A percentile compares a stretch with the other conserved stretches of the same genome.
Conservation (phyloP, 108 stramenopile genomes). For the Pseudonitzschia multiseries region DNA sequence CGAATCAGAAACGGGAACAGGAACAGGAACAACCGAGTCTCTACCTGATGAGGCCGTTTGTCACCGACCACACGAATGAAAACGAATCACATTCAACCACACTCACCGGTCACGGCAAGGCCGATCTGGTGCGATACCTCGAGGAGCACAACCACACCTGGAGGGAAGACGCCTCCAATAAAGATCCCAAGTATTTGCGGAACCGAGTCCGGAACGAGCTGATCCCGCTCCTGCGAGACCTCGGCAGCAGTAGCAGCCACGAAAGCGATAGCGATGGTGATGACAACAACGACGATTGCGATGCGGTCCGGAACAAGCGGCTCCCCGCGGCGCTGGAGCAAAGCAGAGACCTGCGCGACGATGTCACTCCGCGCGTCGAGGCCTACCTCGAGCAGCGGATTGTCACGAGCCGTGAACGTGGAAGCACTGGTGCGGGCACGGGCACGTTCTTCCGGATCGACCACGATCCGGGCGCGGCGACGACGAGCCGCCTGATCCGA, state of each 20-base stretch:
- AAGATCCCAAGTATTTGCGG: slow-evolving; percentile 63
- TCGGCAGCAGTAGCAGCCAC: slow-evolving; percentile 12
- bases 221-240: slow-evolving; percentile 71
- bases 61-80: slow-evolving; percentile 17
- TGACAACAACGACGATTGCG: slow-evolving; percentile 3
- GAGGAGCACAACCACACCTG: slow-evolving; percentile 40
- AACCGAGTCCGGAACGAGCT: slow-evolving; percentile 87
- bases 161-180: slow-evolving; percentile 82
- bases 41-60: slow-evolving; percentile 70
- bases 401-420: background rate
- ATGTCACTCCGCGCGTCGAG: slow-evolving; percentile 43
- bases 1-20: background rate
- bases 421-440: background rate
- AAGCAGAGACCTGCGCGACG: slow-evolving; percentile 52
- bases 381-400: slow-evolving; percentile 38
- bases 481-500: slow-evolving; percentile 36
- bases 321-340: slow-evolving; percentile 59
- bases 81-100: background rate
- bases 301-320: slow-evolving; percentile 48
- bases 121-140: slow-evolving; percentile 56
- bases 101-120: slow-evolving; percentile 41
- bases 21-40: background rate
- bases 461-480: background rate
- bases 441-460: background rate
- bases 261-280: too few relatives aligned